Evolutionary conservation across 2,329 filamentous ascomycete genomes (phyloP).

Genomic region (Alternaria sp.): DNA sequence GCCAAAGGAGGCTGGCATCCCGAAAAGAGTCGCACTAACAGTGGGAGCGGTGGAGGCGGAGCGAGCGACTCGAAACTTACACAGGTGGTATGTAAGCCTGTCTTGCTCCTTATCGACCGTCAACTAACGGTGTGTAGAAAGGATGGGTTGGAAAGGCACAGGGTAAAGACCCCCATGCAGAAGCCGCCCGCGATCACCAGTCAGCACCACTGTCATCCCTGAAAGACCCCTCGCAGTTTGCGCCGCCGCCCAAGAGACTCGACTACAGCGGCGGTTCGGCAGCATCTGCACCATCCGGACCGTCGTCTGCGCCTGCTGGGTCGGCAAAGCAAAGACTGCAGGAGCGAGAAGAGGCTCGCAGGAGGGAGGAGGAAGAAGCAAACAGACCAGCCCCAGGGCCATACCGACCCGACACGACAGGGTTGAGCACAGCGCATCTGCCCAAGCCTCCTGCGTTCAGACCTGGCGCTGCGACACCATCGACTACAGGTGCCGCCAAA

Average conservation of each 20-base stretch:
- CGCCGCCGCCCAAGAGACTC: constrained; percentile 74
- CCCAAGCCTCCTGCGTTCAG: constrained; percentile 72
- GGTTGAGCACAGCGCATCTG: constrained; percentile 70
- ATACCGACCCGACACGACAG: constrained; percentile 73
- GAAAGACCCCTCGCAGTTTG: constrained; percentile 78
- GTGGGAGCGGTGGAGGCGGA: constrained; percentile 20
- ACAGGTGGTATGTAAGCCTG: constrained; percentile 60
- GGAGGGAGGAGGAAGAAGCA: constrained; percentile 45
- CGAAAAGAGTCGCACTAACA: constrained; percentile 20
- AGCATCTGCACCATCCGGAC: constrained; percentile 42
- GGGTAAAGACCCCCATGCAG: constrained; percentile 53
- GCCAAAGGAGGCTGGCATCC: constrained; percentile 60
- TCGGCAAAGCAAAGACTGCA: constrained; percentile 45
- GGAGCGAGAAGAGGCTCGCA: constrained; percentile 43
- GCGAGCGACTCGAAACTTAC: constrained; percentile 58
- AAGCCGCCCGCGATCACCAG: constrained; percentile 54
- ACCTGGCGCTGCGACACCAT: constrained; percentile 35
- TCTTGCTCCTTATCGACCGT: constrained; percentile 9
- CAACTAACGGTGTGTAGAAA: constrained; percentile 50
- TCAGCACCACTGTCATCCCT: constrained; percentile 71
- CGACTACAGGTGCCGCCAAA: constrained; percentile 39
- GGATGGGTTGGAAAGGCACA: constrained; percentile 62
- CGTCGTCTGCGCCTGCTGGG: constrained; percentile 51
- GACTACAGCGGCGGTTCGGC: constrained; percentile 57
- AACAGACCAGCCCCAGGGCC: constrained; percentile 62